Percentiles rank a stretch among this genome's conserved stretches.
These are phyloP conservation scores for Dactylellina sp. DNA, from an alignment of 2,329 filamentous ascomycete genomes.

Conservation along the genomic window DNA sequence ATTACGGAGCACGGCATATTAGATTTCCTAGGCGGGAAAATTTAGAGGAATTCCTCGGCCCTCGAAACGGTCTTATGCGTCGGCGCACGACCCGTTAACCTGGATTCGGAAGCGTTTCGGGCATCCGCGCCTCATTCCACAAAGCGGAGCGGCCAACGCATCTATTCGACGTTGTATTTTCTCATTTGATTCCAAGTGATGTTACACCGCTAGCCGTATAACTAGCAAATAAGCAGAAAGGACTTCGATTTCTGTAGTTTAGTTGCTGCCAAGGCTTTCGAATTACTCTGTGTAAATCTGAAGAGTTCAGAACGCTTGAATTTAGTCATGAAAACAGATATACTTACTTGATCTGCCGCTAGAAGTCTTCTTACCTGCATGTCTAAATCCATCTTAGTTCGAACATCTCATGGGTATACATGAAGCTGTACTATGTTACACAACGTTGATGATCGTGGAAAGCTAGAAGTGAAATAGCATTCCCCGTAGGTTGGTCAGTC, in stretches of 20 bases:
- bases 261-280: too few species aligned
- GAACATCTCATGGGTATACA: background rate
- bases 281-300: too few species aligned
- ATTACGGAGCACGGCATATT: background rate
- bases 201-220: background rate
- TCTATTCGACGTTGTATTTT: background rate
- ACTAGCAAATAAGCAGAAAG: background rate
- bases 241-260: background rate
- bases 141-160: conserved; percentile 7
- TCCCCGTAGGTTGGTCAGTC: too few species aligned
- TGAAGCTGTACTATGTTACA: background rate
- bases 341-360: background rate
- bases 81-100: conserved; percentile 3
- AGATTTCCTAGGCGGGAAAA: background rate
- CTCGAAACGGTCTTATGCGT: background rate
- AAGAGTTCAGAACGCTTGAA: background rate
- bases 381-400: too few species aligned
- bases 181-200: background rate
- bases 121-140: conserved; percentile 13
- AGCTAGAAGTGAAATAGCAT: too few species aligned
- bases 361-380: background rate
- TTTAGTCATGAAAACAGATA: background rate
- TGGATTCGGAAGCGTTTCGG: conserved; percentile 33
- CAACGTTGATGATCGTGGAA: background rate
- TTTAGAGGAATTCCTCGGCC: background rate